Percentiles rank a stretch among this genome's conserved stretches.
These are phyloP conservation scores for Epichloe baconii DNA, from an alignment of 2,329 filamentous ascomycete genomes.

Conservation along the genomic window DNA sequence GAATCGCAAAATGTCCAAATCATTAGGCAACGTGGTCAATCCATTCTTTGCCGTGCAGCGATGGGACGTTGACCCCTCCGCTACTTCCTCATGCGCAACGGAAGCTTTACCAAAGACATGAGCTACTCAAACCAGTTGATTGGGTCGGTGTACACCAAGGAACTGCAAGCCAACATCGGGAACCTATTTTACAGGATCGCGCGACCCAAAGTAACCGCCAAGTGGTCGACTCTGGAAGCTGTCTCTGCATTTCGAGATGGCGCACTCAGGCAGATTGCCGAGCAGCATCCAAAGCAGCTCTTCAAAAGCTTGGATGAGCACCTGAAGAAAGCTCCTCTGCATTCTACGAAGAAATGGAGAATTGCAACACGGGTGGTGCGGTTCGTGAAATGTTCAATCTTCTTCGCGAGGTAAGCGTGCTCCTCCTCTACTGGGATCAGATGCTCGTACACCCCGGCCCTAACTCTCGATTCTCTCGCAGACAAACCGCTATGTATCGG, in stretches of 20 bases:
- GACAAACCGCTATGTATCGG: conserved; percentile 38
- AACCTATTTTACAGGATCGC: conserved; percentile 66
- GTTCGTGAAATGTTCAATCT: conserved; percentile 50
- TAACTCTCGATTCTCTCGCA: conserved; percentile 6
- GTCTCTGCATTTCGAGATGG: conserved; percentile 26
- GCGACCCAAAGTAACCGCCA: conserved; percentile 36
- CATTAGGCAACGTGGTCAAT: conserved; percentile 86
- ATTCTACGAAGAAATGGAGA: conserved; percentile 44
- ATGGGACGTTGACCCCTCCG: conserved; percentile 79
- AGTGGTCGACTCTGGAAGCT: conserved; percentile 52
- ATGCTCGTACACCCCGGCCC: too few species aligned
- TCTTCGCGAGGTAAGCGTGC: conserved; percentile 40
- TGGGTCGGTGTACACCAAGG: conserved; percentile 64
- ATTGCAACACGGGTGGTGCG: conserved; percentile 50
- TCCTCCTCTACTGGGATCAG: too few species aligned
- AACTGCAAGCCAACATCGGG: conserved; percentile 63
- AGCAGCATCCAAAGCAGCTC: background rate
- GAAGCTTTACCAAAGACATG: conserved; percentile 63
- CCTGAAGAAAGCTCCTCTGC: conserved; percentile 9
- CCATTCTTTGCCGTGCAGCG: conserved; percentile 83
- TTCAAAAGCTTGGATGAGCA: conserved; percentile 16
- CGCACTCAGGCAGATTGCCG: conserved; percentile 10
- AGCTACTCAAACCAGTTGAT: conserved; percentile 76
- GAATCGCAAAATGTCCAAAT: conserved; percentile 91
- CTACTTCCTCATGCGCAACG: conserved; percentile 75